phyloP scores from a whole-genome alignment of 169 alveolate species.

The Nephromyces sp. region DNA sequence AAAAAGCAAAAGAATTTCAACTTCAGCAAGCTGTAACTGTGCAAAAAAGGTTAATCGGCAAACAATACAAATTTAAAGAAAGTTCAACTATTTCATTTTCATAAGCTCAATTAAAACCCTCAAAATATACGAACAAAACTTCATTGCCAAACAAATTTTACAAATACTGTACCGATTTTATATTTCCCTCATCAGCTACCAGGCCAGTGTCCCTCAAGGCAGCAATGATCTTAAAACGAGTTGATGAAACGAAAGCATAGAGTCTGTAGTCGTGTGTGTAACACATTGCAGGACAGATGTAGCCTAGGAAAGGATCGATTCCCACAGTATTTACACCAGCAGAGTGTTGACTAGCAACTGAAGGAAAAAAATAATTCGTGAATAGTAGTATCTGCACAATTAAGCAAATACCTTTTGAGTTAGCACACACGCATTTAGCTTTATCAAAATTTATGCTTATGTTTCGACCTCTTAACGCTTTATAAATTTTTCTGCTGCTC shows the following conservation, averaged over 20 bases:
- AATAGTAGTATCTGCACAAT: background rate
- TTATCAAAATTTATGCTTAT: background rate
- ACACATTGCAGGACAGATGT: slow-evolving; percentile 19
- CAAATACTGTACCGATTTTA: background rate
- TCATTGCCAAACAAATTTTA: too few relatives aligned
- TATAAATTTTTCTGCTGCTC: background rate
- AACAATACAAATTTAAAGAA: too few relatives aligned
- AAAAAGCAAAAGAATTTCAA: too few relatives aligned
- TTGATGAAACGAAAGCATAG: slow-evolving; percentile 18
- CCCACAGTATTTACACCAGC: too few relatives aligned
- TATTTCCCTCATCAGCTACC: background rate
- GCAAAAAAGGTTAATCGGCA: too few relatives aligned
- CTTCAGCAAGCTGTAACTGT: too few relatives aligned
- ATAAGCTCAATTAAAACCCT: too few relatives aligned
- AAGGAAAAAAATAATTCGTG: background rate
- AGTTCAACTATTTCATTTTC: too few relatives aligned
- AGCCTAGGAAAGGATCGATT: slow-evolving; percentile 19
- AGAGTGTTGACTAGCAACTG: too few relatives aligned
- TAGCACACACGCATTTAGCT: background rate
- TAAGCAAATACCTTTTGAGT: background rate
- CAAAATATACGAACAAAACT: too few relatives aligned
- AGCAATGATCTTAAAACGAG: slow-evolving; percentile 20
- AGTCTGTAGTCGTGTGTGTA: slow-evolving; percentile 1
- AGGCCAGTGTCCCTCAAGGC: slow-evolving; percentile 13
- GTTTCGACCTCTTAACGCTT: background rate